Base-by-base conservation (phyloP, 371 early-diverging fungal genomes). In the Batkoa obscura region DNA sequence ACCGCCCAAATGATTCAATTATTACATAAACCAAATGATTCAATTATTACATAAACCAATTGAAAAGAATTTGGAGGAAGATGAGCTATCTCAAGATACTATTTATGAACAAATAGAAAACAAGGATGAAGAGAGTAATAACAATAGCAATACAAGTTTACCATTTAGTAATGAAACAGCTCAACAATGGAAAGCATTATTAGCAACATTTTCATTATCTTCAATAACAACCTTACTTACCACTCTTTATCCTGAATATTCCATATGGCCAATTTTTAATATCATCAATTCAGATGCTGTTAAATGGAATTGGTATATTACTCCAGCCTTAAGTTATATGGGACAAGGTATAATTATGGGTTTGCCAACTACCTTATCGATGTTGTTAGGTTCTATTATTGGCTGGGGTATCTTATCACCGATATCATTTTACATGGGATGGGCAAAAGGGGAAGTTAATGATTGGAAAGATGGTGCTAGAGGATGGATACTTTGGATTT, bases 321-420 rank as follows among this genome's bases (percentile, higher is more conserved):
- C 79, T 23, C 87, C 87, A 0, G 42, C 59, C 1, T 66, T 80
- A 32, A 81, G 81, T 56, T 87, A 85, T 62, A 68, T 83, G 31
- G 88, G 88, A 2, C 88, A 87, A 61, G 88, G 88, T 0, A 79
- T 84, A 45, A 87, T 87, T 60, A 87, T 87, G 88, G 85, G 85
- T 1, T 68, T 85, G 10, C 84, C 81, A 0, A 85, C 86, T 0
- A 78, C 79, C 0, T 60, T 78, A 0, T 71, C 79, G 42, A 85
- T 87, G 88, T 60, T 83, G 1, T 57, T 76, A 1, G 88, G 88
- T 0, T 79, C 84, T 51, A 32, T 83, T 2, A 71, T 83, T 57
- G 88, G 88, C 2, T 87, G 88, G 88, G 86, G 82, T 4, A 68
- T 87, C 2, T 63, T 87, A 3, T 81, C 84, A 0, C 88, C 88